These are phyloP conservation scores for Botryotinia calthae DNA, from an alignment of 2,329 filamentous ascomycete species.

Conservation along the genomic window DNA sequence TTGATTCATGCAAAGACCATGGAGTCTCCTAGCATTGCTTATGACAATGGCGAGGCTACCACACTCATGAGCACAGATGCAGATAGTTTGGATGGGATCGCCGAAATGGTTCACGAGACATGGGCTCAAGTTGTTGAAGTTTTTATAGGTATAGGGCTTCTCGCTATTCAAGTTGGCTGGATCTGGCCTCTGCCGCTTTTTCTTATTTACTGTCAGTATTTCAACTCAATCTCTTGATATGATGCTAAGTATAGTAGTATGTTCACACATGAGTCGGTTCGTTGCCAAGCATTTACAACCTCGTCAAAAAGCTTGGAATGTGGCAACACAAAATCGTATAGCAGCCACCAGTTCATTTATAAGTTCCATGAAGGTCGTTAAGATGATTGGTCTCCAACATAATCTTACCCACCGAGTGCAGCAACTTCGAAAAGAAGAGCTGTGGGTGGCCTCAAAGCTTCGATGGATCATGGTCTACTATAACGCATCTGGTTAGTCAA, in stretches of 20 bases:
- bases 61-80: slow-evolving; percentile 46
- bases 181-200: slow-evolving; percentile 43
- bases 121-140: slow-evolving; percentile 46
- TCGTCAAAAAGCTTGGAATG: slow-evolving; percentile 43
- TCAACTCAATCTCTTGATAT: neutral
- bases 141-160: slow-evolving; percentile 41
- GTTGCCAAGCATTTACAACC: slow-evolving; percentile 41
- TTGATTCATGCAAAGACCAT: slow-evolving; percentile 42
- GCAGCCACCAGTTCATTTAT: slow-evolving; percentile 41
- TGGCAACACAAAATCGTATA: slow-evolving; percentile 44
- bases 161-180: slow-evolving; percentile 45
- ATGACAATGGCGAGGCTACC: slow-evolving; percentile 39
- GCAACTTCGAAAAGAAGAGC: slow-evolving; percentile 31
- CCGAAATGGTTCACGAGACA: slow-evolving; percentile 44
- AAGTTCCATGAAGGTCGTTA: slow-evolving; percentile 42
- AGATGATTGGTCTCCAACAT: slow-evolving; percentile 38
- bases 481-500: slow-evolving; percentile 42
- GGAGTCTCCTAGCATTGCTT: slow-evolving; percentile 28
- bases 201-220: slow-evolving; percentile 43
- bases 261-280: slow-evolving; percentile 44
- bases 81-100: slow-evolving; percentile 38
- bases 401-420: slow-evolving; percentile 13
- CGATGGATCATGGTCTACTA: slow-evolving; percentile 45
- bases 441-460: slow-evolving; percentile 38
- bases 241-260: slow-evolving; percentile 37